Conservation (phyloP, 805 yeast genomes). For the Ogataea kodamae region DNA sequence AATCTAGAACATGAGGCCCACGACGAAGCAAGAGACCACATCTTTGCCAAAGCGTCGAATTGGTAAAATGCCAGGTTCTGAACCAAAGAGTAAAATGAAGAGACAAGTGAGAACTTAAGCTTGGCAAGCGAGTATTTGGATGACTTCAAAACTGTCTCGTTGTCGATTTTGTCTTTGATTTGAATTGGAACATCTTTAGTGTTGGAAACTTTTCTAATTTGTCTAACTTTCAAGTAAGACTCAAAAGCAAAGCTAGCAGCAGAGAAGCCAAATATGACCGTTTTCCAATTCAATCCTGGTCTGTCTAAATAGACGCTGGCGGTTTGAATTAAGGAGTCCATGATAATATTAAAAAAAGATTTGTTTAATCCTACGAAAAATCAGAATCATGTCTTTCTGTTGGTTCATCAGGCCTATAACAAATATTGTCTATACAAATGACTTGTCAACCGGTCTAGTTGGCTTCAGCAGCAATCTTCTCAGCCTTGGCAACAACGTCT, state of each 20-base stretch:
- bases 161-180: constrained; percentile 63
- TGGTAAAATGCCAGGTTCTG: constrained; percentile 58
- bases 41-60: constrained; percentile 58
- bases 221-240: constrained; percentile 70
- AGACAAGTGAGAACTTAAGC: constrained; percentile 60
- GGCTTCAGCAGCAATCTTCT: constrained; percentile 94
- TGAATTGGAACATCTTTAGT: constrained; percentile 59
- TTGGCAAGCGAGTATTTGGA: constrained; percentile 79
- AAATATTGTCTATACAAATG: constrained; percentile 20
- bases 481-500: constrained; percentile 98
- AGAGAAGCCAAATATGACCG: constrained; percentile 68
- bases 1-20: constrained; percentile 27
- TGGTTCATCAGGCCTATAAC: constrained; percentile 17
- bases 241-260: constrained; percentile 74
- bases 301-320: constrained; percentile 56
- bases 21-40: constrained; percentile 53
- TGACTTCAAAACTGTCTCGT: constrained; percentile 71
- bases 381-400: constrained; percentile 14
- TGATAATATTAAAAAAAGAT: constrained; percentile 2
- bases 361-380: constrained; percentile 1
- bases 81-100: constrained; percentile 46
- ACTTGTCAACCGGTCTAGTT: constrained; percentile 39
- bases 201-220: constrained; percentile 58
- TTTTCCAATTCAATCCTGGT: constrained; percentile 77
- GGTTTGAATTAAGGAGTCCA: constrained; percentile 31